Evolutionary conservation across 2,329 filamentous ascomycete species (phyloP).

Genomic region (Cryphonectria carpinicola): DNA sequence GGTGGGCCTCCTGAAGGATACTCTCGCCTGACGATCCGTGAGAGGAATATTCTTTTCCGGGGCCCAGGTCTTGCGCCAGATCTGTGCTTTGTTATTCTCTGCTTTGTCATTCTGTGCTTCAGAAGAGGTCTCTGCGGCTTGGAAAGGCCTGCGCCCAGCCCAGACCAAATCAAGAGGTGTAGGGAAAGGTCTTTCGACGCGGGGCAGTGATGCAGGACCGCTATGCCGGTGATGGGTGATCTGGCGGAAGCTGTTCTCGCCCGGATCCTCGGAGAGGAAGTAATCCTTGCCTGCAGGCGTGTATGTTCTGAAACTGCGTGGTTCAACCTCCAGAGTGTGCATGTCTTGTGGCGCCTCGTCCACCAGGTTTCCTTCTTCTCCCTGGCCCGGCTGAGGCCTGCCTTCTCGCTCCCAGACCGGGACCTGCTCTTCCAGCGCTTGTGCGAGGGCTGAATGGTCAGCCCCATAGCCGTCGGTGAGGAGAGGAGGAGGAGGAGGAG

Average conservation of each 20-base stretch:
- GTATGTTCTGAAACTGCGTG: neutral
- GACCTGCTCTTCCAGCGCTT: neutral
- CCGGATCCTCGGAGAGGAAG: neutral
- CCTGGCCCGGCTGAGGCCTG: neutral
- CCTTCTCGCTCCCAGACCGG: neutral
- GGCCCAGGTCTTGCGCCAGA: neutral
- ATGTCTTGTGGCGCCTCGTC: neutral
- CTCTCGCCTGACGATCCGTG: neutral
- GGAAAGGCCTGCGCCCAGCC: neutral
- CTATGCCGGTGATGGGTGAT: neutral
- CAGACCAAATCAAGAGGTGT: neutral
- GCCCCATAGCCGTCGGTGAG: slow-evolving; percentile 1
- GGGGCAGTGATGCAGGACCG: neutral
- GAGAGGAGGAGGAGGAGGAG: neutral
- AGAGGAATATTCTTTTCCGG: neutral
- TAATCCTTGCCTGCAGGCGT: neutral
- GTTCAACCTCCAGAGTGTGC: neutral
- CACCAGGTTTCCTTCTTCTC: neutral
- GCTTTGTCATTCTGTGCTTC: neutral
- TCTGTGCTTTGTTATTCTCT: neutral
- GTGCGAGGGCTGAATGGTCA: neutral
- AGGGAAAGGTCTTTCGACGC: neutral
- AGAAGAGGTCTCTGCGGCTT: neutral
- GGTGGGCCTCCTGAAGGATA: neutral
- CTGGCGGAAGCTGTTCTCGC: neutral